A percentile compares a stretch with the other conserved stretches of the same genome.
Evolutionary conservation across 139 green algal species (phyloP).

Genomic region (Auxenochlorella pyrenoidosa): DNA sequence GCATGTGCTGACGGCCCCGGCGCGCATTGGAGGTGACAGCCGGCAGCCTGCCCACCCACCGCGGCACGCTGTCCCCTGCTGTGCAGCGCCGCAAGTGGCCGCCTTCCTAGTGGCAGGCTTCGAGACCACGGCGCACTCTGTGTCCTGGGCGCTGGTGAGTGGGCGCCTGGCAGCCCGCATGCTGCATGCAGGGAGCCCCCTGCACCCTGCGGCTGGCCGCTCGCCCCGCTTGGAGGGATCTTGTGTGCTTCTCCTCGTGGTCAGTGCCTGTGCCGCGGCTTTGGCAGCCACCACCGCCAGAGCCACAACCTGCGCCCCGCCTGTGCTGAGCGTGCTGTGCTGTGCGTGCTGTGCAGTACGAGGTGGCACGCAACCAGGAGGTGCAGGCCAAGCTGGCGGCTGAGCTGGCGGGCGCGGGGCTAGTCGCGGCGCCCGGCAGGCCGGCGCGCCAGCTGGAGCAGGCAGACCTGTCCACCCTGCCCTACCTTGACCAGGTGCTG

Average conservation of each 20-base stretch:
- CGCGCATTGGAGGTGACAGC: no score
- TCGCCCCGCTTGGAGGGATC: no score
- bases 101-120: slow-evolving; percentile 1
- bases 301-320: no score
- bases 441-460: slow-evolving; percentile 11
- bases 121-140: neutral
- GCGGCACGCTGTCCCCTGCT: neutral
- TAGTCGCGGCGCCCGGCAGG: neutral
- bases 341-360: neutral
- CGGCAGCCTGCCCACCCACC: no score
- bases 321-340: no score
- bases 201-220: no score
- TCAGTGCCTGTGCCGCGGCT: no score
- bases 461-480: neutral
- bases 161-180: no score
- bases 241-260: no score
- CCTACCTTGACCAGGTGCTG: slow-evolving; percentile 17
- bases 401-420: slow-evolving; percentile 4
- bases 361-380: neutral
- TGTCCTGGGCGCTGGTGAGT: neutral
- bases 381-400: slow-evolving; percentile 13
- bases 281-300: no score
- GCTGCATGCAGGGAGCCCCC: no score
- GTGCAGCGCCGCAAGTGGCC: neutral
- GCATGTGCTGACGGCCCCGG: no score